These are phyloP conservation scores for Talaromyces funiculosus DNA, from an alignment of 2,329 filamentous ascomycete genomes.

Conservation along the genomic window DNA sequence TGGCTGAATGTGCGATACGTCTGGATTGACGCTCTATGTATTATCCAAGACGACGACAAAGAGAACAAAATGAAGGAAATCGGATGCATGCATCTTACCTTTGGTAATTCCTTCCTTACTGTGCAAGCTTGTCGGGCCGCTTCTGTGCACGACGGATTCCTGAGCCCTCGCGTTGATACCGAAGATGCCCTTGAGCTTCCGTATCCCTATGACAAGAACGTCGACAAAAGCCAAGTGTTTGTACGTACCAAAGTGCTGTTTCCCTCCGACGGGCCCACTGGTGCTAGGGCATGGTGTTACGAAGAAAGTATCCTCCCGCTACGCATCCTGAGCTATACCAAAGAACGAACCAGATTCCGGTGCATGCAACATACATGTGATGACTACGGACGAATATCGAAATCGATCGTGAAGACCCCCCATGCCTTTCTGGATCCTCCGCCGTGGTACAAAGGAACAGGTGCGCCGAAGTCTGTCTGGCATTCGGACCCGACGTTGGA, in stretches of 20 bases:
- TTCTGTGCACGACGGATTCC: constrained; percentile 5
- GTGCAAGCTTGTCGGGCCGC: constrained; percentile 1
- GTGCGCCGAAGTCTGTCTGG: neutral
- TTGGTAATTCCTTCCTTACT: constrained; percentile 1
- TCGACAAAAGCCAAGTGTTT: neutral
- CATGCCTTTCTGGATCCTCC: neutral
- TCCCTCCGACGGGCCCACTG: neutral
- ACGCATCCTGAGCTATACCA: neutral
- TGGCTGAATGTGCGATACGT: constrained; percentile 6
- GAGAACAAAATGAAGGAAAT: constrained; percentile 6
- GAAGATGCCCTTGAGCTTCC: neutral
- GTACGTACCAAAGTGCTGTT: neutral
- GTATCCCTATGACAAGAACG: neutral
- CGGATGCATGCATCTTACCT: neutral
- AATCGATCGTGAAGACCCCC: neutral
- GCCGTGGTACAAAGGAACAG: neutral
- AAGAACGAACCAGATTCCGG: neutral
- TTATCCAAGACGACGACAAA: constrained; percentile 6
- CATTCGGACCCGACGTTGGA: neutral
- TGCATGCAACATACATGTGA: neutral
- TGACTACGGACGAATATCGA: neutral
- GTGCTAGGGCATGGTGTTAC: constrained; percentile 7
- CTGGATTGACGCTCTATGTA: constrained; percentile 8
- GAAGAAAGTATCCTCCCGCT: constrained; percentile 1
- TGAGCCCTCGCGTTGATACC: neutral